Conservation (phyloP, 2,329 filamentous ascomycete species). For the Nemania serpens region DNA sequence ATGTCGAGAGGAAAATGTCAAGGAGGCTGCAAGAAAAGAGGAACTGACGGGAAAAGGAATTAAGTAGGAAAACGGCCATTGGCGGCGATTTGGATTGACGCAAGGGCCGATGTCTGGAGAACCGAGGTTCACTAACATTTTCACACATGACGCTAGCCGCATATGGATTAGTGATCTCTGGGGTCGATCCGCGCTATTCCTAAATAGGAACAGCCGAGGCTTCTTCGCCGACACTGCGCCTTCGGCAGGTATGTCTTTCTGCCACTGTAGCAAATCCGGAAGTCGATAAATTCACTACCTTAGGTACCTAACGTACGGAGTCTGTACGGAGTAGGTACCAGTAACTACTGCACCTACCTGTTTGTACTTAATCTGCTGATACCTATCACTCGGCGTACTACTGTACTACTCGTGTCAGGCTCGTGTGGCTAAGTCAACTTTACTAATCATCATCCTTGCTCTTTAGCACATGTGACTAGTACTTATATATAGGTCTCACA, state of each 20-base stretch:
- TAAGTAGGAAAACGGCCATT: slow-evolving; percentile 18
- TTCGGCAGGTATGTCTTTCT: neutral
- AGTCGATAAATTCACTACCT: too few relatives aligned
- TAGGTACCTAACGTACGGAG: neutral
- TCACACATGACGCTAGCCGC: slow-evolving; percentile 14
- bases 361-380: too few relatives aligned
- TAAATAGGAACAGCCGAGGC: slow-evolving; percentile 16
- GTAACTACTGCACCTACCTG: too few relatives aligned
- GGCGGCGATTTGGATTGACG: slow-evolving; percentile 2
- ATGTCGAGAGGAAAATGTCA: neutral
- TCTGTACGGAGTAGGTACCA: too few relatives aligned
- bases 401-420: too few relatives aligned
- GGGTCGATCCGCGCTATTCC: neutral
- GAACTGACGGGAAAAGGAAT: slow-evolving; percentile 1
- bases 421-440: too few relatives aligned
- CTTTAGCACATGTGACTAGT: neutral
- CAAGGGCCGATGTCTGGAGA: slow-evolving; percentile 28
- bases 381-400: too few relatives aligned
- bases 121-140: slow-evolving; percentile 32
- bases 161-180: slow-evolving; percentile 8
- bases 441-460: neutral
- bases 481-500: neutral
- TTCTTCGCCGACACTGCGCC: neutral
- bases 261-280: neutral
- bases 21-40: neutral